Evolutionary conservation across 352 stramenopile genomes (phyloP).

Genomic region (Globisporangium irregulare): DNA sequence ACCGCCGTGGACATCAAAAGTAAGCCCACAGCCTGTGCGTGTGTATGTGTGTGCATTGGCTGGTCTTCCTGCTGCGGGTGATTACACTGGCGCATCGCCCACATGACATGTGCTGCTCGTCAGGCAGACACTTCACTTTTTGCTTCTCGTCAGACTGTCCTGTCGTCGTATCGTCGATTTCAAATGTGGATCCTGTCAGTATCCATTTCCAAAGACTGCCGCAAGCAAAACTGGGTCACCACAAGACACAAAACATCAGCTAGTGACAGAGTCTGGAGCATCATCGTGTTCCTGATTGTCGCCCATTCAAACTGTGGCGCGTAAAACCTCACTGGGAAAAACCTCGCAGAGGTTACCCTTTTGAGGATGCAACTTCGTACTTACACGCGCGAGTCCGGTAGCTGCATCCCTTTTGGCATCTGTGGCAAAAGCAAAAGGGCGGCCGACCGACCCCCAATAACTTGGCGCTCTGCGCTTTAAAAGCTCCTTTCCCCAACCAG

Average conservation of each 20-base stretch:
- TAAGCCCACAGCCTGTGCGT: not conserved
- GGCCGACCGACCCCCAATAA: constrained; percentile 6
- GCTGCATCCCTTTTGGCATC: not conserved
- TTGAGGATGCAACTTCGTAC: not conserved
- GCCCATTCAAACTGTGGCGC: not conserved
- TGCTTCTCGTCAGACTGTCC: not conserved
- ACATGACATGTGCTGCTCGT: constrained; percentile 3
- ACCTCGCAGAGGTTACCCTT: not conserved
- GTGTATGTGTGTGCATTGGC: not conserved
- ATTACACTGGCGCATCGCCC: constrained; percentile 4
- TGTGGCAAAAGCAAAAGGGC: constrained; percentile 13
- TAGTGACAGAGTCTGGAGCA: not conserved
- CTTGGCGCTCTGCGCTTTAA: constrained; percentile 1
- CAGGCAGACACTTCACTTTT: not conserved
- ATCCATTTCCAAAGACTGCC: not conserved
- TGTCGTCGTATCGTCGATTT: not conserved
- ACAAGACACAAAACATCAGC: not conserved
- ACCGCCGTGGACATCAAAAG: not conserved
- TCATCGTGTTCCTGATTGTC: not conserved
- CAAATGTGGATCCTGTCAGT: constrained; percentile 2
- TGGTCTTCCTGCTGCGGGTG: not conserved
- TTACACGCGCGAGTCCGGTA: not conserved
- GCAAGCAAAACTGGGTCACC: not conserved
- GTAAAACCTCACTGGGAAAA: not conserved
- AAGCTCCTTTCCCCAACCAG: constrained; percentile 11